These are phyloP conservation scores for Polychaeton citri DNA, from an alignment of 2,329 filamentous ascomycete species.

Conservation along the genomic window DNA sequence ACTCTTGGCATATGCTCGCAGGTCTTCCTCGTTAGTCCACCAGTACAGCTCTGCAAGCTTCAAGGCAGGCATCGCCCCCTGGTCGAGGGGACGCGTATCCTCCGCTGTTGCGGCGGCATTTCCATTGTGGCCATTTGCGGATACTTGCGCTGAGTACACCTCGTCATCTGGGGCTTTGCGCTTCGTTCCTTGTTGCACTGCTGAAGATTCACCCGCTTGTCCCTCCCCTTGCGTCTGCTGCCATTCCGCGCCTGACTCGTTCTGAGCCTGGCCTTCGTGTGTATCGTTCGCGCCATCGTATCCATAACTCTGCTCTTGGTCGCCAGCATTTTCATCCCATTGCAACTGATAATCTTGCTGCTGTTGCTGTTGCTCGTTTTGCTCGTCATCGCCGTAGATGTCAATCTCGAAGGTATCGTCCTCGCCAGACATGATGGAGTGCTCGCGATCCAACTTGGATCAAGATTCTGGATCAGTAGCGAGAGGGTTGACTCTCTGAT, in stretches of 20 bases:
- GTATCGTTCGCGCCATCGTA: conserved; percentile 1
- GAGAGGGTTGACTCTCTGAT: too few relatives aligned
- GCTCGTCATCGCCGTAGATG: conserved; percentile 50
- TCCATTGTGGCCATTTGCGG: conserved; percentile 3
- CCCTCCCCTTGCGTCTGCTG: conserved; percentile 22
- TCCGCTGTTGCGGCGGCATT: conserved; percentile 2
- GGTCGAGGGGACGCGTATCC: conserved; percentile 36
- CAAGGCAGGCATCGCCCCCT: conserved; percentile 54
- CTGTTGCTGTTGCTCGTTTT: conserved; percentile 8
- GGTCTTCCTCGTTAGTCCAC: conserved; percentile 95
- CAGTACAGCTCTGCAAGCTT: conserved; percentile 85
- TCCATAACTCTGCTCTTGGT: conserved; percentile 8
- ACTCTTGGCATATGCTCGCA: conserved; percentile 71
- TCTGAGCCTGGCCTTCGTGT: conserved; percentile 17
- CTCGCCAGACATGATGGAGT: conserved; percentile 34
- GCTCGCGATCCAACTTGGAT: too few relatives aligned
- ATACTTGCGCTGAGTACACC: background rate
- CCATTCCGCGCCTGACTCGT: conserved; percentile 24
- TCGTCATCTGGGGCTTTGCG: conserved; percentile 47
- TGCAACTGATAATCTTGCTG: conserved; percentile 10
- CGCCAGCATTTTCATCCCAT: background rate
- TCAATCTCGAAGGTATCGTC: conserved; percentile 61
- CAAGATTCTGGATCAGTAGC: too few relatives aligned
- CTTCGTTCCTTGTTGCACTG: conserved; percentile 45
- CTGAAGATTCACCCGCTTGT: conserved; percentile 12